Base-by-base conservation (phyloP, 257 asterid species). In the Gardenia jasminoides region DNA sequence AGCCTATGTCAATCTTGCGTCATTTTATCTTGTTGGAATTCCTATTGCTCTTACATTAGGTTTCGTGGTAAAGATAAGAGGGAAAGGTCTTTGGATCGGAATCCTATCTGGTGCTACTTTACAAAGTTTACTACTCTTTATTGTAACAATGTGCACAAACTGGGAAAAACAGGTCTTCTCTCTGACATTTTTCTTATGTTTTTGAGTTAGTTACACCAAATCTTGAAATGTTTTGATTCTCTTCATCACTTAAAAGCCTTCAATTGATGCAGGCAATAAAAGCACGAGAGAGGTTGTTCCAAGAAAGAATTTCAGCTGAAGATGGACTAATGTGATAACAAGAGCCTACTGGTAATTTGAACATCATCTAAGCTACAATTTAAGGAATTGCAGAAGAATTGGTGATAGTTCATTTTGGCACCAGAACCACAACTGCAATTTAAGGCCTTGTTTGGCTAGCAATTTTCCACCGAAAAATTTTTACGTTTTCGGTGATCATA, bases 71-170 rank as follows among this genome's bases (percentile, higher is more conserved):
- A 84, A 85, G 6, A 31, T 84, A 47, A 85, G 80, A 78, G 95
- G 87, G 41, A 82, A 85, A 76, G 94, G 94, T 12, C 82, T 87
- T 24, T 90, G 92, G 92, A 82, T 85, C 43, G 94, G 94, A 58
- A 81, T 90, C 11, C 80, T 88, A 66, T 61, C 78, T 1, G 91
- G 90, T 20, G 83, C 89, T 16, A 52, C 75, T 0, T 1, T 85
- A 41, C 90, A 87, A 79, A 75, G 89, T 4, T 46, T 82, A 10
- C 20, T 87, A 67, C 87, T 88, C 13, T 83, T 80, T 39, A 31
- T 84, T 62, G 75, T 88, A 22, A 87, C 94, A 75, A 36, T 66
- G 20, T 83, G 72, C 82, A 85, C 92, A 62, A 47, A 88, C 31
- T 88, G 92, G 92, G 76, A 82, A 65, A 80, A 82, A 48, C 86